Evolutionary conservation across 1,284 basidiomycete genomes (phyloP), one percentile per base, ranked within the genome.

Genomic region (Pterulicium gracile): DNA sequence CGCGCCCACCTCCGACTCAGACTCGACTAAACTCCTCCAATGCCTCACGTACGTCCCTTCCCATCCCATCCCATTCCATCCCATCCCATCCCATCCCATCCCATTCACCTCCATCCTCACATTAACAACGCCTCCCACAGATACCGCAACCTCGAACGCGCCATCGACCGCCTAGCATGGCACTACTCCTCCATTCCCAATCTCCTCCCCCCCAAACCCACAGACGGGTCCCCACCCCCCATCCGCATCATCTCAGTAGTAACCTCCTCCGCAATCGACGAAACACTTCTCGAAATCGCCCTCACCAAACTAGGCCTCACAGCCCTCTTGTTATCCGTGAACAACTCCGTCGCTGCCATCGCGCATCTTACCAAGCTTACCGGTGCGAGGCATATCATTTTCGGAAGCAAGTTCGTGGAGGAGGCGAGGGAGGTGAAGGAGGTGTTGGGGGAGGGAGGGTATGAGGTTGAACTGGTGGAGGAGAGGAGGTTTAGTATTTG

Each of bases 321-420:
- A 1, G 55, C 69, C 4, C 61, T 76, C 13, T 60, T 77, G 2
- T 57, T 77, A n/a, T 73, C 70, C 3, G 67, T 72, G 39, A 77
- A 80, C 60, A 80, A 79, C 57, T 73, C 73, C 0, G 63, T 72
- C 0, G 61, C 75, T 0, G 76, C 77, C 3, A 67, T 77, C 22
- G 73, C 73, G 0, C 75, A 80, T 54, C 61, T 82, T 40, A 63
- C 70, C 54, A 65, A 67, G 32, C 55, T 65, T n/a, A 79, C 76
- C 1, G 58, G 66, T 7, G 59, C 71, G 0, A 59, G 62, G 0
- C 66, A 69, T 48, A 51, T 81, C 17, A 67, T 79, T 47, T 70
- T 68, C 44, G 68, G 72, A 5, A 51, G 60, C 4, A 64, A 64
- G 46, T 68, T 68, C 49, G 59, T 56, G 1, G 47, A 56, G 14